A percentile compares a stretch with the other conserved stretches of the same genome.
These are phyloP conservation scores for Aspergillus calidoustus DNA, from an alignment of 2,329 filamentous ascomycete species.

Conservation along the genomic window DNA sequence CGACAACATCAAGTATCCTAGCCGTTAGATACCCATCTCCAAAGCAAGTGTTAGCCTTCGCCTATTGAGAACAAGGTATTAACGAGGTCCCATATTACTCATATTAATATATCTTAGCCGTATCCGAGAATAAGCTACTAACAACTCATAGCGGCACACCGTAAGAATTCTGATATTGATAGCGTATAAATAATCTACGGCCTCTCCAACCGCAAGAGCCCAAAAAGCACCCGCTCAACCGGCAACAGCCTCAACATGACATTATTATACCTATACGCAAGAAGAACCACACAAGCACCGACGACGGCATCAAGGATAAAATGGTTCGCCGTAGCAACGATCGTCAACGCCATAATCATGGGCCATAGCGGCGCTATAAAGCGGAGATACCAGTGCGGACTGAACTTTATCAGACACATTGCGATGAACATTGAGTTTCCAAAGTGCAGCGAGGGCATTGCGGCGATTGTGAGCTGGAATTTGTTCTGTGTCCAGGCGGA, in stretches of 20 bases:
- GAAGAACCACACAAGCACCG: slow-evolving; percentile 50
- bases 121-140: too few species aligned
- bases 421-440: slow-evolving; percentile 42
- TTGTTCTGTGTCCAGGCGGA: slow-evolving; percentile 51
- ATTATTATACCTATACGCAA: slow-evolving; percentile 28
- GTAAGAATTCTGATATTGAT: slow-evolving; percentile 1
- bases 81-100: too few species aligned
- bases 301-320: slow-evolving; percentile 70
- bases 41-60: too few species aligned
- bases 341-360: slow-evolving; percentile 55
- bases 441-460: slow-evolving; percentile 57
- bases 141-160: not conserved
- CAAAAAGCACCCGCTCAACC: slow-evolving; percentile 27
- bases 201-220: slow-evolving; percentile 30
- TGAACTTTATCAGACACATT: slow-evolving; percentile 41
- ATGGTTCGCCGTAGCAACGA: slow-evolving; percentile 71
- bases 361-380: slow-evolving; percentile 51
- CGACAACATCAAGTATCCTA: not conserved
- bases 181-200: slow-evolving; percentile 16
- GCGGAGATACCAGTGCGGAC: slow-evolving; percentile 46
- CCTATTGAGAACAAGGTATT: too few species aligned
- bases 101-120: too few species aligned
- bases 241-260: slow-evolving; percentile 30
- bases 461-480: slow-evolving; percentile 54
- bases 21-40: not conserved